Evolutionary conservation across 805 yeast genomes (phyloP).

Genomic region (Yarrowia keelungensis): DNA sequence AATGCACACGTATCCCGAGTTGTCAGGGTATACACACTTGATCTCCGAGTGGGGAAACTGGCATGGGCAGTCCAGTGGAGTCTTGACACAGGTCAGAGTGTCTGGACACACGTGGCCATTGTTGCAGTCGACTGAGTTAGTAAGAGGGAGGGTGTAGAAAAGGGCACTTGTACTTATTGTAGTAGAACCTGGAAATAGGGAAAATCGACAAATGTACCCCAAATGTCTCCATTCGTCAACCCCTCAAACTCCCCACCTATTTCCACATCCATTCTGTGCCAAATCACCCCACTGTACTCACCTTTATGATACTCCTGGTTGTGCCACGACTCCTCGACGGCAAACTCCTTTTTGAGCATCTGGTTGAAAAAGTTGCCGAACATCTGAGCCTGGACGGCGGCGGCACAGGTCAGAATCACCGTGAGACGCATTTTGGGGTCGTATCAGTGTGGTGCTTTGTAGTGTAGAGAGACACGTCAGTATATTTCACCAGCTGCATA

Average conservation of each 20-base stretch:
- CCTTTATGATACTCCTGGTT: conserved; percentile 34
- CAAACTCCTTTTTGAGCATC: conserved; percentile 23
- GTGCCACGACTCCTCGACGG: conserved; percentile 35
- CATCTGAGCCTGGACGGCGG: conserved; percentile 18
- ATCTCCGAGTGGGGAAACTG: conserved; percentile 85
- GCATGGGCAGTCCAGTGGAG: conserved; percentile 83
- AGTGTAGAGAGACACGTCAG: conserved; percentile 21
- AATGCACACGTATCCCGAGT: conserved; percentile 73
- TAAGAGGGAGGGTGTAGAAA: background rate
- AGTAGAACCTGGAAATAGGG: too few species aligned
- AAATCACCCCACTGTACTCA: background rate
- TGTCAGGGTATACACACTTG: conserved; percentile 77
- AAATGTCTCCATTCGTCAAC: too few species aligned
- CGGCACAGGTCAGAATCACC: conserved; percentile 13
- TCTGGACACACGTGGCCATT: conserved; percentile 78
- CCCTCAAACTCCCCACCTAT: too few species aligned
- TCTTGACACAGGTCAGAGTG: conserved; percentile 76
- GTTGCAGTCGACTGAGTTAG: conserved; percentile 53
- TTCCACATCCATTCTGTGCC: too few species aligned
- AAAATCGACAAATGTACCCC: too few species aligned
- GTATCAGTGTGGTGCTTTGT: too few species aligned
- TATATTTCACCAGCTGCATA: background rate
- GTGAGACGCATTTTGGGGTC: background rate
- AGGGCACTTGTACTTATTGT: too few species aligned
- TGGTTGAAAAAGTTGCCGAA: conserved; percentile 32